Evolutionary conservation across 2,329 filamentous ascomycete genomes (phyloP).

Genomic region (Sporothrix inflata): DNA sequence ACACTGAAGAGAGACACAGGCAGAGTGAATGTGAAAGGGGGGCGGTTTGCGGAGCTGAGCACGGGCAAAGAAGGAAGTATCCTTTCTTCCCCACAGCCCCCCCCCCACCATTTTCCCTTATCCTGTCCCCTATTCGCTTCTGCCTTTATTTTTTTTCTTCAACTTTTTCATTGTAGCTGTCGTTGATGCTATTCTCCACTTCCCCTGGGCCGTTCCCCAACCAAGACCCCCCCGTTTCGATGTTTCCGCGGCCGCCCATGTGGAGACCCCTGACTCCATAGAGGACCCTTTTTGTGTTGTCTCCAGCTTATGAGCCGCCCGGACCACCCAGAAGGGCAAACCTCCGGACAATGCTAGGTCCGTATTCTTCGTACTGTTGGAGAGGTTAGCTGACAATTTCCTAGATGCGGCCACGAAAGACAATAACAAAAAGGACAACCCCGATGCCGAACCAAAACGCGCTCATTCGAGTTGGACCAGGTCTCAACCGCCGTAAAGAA

Average conservation of each 20-base stretch:
- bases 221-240: neutral
- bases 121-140: neutral
- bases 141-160: neutral
- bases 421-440: neutral
- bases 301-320: slow-evolving; percentile 66
- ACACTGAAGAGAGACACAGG: neutral
- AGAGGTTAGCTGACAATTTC: slow-evolving; percentile 30
- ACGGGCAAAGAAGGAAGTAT: neutral
- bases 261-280: neutral
- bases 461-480: no score
- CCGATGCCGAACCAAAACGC: slow-evolving; percentile 4
- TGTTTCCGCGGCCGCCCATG: neutral
- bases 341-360: slow-evolving; percentile 90
- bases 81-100: neutral
- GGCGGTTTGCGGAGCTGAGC: neutral
- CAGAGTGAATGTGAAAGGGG: neutral
- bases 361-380: slow-evolving; percentile 86
- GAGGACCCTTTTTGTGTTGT: neutral
- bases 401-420: neutral
- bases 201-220: slow-evolving; percentile 7
- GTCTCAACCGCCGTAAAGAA: no score
- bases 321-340: slow-evolving; percentile 93
- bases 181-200: slow-evolving; percentile 2
- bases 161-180: slow-evolving; percentile 6
- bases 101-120: neutral